These are phyloP conservation scores for Cercospora sp. DNA, from an alignment of 2,329 filamentous ascomycete species.

Conservation along the genomic window DNA sequence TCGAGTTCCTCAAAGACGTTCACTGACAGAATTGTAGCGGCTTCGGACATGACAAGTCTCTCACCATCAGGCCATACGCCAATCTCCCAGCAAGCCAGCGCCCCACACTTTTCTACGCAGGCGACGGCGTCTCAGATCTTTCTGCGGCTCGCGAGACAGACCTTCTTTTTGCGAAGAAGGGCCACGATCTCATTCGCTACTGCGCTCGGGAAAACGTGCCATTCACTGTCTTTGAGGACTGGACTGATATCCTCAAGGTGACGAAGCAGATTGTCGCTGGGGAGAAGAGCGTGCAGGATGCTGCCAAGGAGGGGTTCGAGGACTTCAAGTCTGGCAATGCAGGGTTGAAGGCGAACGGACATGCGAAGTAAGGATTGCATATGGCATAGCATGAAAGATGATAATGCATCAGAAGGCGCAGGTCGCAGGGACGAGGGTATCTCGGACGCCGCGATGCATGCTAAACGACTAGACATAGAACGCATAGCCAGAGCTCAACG, in stretches of 20 bases:
- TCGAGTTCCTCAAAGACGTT: not conserved
- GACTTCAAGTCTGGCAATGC: conserved; percentile 50
- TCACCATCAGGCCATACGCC: conserved; percentile 86
- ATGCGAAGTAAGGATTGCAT: conserved; percentile 4
- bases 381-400: not conserved
- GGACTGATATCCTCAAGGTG: conserved; percentile 73
- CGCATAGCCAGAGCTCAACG: not conserved
- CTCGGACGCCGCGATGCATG: not conserved
- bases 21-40: conserved; percentile 50
- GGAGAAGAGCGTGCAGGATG: conserved; percentile 68
- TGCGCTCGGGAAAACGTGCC: conserved; percentile 82
- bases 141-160: conserved; percentile 89
- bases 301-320: conserved; percentile 58
- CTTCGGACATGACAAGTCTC: conserved; percentile 96
- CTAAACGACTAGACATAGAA: conserved; percentile 6
- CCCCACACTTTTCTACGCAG: conserved; percentile 89
- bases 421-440: not conserved
- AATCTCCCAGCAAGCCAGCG: conserved; percentile 66
- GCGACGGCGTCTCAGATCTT: conserved; percentile 89
- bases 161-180: conserved; percentile 88
- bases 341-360: conserved; percentile 31
- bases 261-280: conserved; percentile 77
- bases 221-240: conserved; percentile 85
- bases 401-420: not conserved
- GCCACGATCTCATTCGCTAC: conserved; percentile 82